Percentiles rank a stretch among this genome's conserved stretches.
Evolutionary conservation across 2,329 filamentous ascomycete genomes (phyloP).

Genomic region (Botrytis medusae): DNA sequence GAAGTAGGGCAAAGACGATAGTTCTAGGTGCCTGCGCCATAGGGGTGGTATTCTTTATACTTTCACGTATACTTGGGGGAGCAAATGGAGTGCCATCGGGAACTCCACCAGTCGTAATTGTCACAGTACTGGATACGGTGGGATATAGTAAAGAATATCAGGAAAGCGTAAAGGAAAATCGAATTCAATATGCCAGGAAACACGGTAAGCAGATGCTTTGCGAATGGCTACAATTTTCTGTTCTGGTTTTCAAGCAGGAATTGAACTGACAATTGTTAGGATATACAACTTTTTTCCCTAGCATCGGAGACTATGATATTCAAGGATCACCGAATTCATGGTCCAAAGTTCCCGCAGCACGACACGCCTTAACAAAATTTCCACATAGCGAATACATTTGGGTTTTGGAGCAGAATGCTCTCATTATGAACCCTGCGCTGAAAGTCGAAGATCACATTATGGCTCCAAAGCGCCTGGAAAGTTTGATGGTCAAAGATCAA

Average conservation of each 20-base stretch:
- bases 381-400: conserved; percentile 80
- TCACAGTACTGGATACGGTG: conserved; percentile 76
- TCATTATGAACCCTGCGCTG: conserved; percentile 81
- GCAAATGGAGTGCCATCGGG: conserved; percentile 48
- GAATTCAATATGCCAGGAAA: conserved; percentile 77
- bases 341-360: conserved; percentile 79
- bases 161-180: conserved; percentile 75
- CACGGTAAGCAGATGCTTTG: conserved; percentile 63
- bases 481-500: conserved; percentile 78
- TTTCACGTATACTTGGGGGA: conserved; percentile 45
- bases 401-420: conserved; percentile 78
- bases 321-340: conserved; percentile 61
- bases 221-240: conserved; percentile 3
- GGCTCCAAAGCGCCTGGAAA: conserved; percentile 64
- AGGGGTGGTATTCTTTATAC: conserved; percentile 55
- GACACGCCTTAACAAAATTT: conserved; percentile 81
- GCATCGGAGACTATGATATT: conserved; percentile 73
- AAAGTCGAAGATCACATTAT: conserved; percentile 72
- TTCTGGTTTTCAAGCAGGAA: conserved; percentile 4
- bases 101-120: conserved; percentile 67
- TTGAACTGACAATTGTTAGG: conserved; percentile 51
- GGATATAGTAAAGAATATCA: conserved; percentile 66
- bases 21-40: conserved; percentile 46
- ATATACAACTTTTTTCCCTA: conserved; percentile 82
- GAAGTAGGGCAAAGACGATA: conserved; percentile 61